Evolutionary conservation across 2,329 filamentous ascomycete genomes (phyloP), one percentile per base, ranked within the genome.

Genomic region (Arthrobotrys sinensis): DNA sequence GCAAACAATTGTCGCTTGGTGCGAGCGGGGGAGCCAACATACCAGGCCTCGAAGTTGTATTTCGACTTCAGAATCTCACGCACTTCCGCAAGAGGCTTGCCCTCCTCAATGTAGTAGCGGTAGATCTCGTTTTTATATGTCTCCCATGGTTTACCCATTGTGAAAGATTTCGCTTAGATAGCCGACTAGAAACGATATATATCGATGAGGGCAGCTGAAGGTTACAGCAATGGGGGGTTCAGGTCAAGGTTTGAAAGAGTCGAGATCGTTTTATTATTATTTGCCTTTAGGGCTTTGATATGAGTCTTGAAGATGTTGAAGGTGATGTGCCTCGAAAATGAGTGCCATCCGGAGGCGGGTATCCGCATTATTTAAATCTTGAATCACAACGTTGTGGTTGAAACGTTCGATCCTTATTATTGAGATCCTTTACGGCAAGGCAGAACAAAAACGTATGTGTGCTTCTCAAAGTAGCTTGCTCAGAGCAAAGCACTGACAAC

Each of bases 11-110:
- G 28, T 43, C 52, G 46, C 32, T 16, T 21, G 14, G n/a, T 28
- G 43, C 36, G 34, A 38, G 48, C 21, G 36, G 65, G 48, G 16
- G 5, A 38, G 38, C 50, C 63, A 52, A 40, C 67, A 45, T 78
- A 78, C 75, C 75, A 78, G 52, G 75, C 75, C 52, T 78, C 75
- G 50, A 78, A 78, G 67, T 78, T 78, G 53, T 78, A 72, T 78
- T 72, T 72, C 55, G 53, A 38, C 45, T 68, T 78, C 34, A 78
- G 75, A 68, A 78, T 78, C 75, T 78, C 75, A 8, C 75, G 75
- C 36, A 78, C 75, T 68, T 78, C 75, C 28, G 75, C 67, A 43
- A 78, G 75, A 57, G 75, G 75, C 38, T 69, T 53, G 34, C 75
- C 75, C 40, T 78, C 75, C 55, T 78, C 75, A 48, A 78, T 78